Evolutionary conservation across 1,139 yeast genomes (phyloP).

Genomic region (Scheffersomyces parashehatae): DNA sequence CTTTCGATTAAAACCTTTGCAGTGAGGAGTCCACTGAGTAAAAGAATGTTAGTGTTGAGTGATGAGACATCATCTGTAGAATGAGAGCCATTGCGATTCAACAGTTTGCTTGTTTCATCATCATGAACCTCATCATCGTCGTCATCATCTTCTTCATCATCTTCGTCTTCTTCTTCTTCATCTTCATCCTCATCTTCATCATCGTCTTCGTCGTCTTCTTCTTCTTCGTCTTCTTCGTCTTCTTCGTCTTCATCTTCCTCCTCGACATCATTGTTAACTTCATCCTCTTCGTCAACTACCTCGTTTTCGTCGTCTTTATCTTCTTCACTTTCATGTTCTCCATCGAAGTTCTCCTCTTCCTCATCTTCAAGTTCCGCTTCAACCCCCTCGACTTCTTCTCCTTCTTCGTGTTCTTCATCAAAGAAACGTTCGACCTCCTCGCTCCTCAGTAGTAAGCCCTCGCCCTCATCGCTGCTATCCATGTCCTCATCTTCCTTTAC

Average conservation of each 20-base stretch:
- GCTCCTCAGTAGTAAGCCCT: slow-evolving; percentile 4
- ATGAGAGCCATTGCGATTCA: neutral
- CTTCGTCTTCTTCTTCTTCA: slow-evolving; percentile 2
- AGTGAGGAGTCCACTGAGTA: slow-evolving; percentile 56
- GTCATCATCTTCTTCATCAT: slow-evolving; percentile 1
- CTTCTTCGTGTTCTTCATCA: slow-evolving; percentile 4
- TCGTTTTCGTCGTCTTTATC: slow-evolving; percentile 4
- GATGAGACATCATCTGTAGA: slow-evolving; percentile 13
- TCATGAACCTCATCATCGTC: slow-evolving; percentile 1
- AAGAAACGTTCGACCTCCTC: neutral
- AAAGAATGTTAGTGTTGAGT: slow-evolving; percentile 35
- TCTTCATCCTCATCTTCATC: slow-evolving; percentile 10
- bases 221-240: slow-evolving; percentile 3
- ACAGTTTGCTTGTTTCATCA: neutral
- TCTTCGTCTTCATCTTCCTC: slow-evolving; percentile 11
- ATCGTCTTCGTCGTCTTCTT: slow-evolving; percentile 9
- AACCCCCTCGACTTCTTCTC: slow-evolving; percentile 6
- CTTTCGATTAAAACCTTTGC: slow-evolving; percentile 46
- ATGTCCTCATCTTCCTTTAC: slow-evolving; percentile 12
- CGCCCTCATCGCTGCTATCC: slow-evolving; percentile 10
- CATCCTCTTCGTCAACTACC: slow-evolving; percentile 6
- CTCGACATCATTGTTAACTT: slow-evolving; percentile 7
- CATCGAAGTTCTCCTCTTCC: slow-evolving; percentile 4
- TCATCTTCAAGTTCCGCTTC: slow-evolving; percentile 9
- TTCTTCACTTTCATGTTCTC: slow-evolving; percentile 6